Evolutionary conservation across 2,329 filamentous ascomycete genomes (phyloP).

Genomic region (Ceratocystis alfenasii): DNA sequence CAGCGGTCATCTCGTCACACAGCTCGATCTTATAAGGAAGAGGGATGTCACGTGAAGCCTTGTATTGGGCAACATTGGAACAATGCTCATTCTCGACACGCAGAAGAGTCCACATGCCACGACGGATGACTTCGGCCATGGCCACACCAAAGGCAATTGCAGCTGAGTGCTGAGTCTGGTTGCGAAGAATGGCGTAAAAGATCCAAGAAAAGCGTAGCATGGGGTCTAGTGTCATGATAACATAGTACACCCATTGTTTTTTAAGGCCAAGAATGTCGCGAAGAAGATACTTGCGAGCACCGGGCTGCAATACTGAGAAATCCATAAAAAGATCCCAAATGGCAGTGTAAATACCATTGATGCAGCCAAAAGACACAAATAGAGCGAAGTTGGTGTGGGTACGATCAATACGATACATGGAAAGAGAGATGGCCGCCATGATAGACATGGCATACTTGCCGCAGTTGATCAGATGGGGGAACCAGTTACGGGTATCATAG

Average conservation of each 20-base stretch:
- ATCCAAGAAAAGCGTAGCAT: constrained; percentile 89
- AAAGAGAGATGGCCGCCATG: constrained; percentile 62
- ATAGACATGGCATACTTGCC: constrained; percentile 87
- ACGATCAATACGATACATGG: constrained; percentile 66
- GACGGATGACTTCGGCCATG: constrained; percentile 66
- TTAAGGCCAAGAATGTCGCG: constrained; percentile 73
- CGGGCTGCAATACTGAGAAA: constrained; percentile 76
- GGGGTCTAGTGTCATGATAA: constrained; percentile 70
- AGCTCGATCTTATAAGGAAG: constrained; percentile 60
- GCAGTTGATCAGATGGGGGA: constrained; percentile 85
- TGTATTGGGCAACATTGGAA: constrained; percentile 78
- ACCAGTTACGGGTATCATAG: constrained; percentile 70
- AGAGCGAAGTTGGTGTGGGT: constrained; percentile 47
- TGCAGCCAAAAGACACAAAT: constrained; percentile 67
- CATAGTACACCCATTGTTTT: constrained; percentile 70
- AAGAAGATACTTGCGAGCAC: constrained; percentile 54
- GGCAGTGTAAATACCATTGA: constrained; percentile 72
- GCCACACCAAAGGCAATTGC: constrained; percentile 67
- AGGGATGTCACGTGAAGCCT: constrained; percentile 76
- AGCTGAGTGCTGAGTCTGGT: constrained; percentile 71
- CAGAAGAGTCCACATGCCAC: constrained; percentile 84
- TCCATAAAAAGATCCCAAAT: constrained; percentile 97
- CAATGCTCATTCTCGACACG: constrained; percentile 98
- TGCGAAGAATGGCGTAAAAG: constrained; percentile 74
- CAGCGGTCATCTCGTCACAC: constrained; percentile 20